Evolutionary conservation across 192 early-diverging fungal species (phyloP), one percentile per base, ranked within the genome.

Genomic region (Coemansia sp.): DNA sequence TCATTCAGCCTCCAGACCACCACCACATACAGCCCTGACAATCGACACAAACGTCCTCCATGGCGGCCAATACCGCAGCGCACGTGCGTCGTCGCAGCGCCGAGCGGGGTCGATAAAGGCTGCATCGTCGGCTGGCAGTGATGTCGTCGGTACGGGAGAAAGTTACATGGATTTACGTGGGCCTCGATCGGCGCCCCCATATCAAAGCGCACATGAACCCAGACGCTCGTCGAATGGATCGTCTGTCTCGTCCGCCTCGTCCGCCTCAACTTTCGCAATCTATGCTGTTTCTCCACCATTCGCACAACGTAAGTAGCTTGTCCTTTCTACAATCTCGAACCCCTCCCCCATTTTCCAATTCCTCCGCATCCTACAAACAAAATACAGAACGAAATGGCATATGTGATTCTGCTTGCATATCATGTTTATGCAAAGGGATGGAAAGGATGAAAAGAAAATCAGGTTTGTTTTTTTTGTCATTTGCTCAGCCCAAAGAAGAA

Each of bases 191-290:
- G 61, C 61, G 61, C 33, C 68, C 30, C 53, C 49, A 25, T 21
- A 29, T 46, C 64, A 42, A 57, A 21, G 53, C 40, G 26, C 53
- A 42, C 40, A 34, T 16, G 72, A 34, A 43, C 60, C 68, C 25
- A 71, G 70, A 42, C 67, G 75, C 59, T 52, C 61, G 39, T 77
- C 75, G 29, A 48, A 67, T 35, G 61, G 61, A 61, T 77, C 70
- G 55, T 63, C 75, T 20, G 28, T 61, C 21, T 71, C 75, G 33
- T 49, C 67, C 2, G n/a, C 61, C 21, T 71, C 75, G 33, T 49
- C 67, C 2, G n/a, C 61, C 13, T 61, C 58, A n/a, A 68, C 66
- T 3, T 33, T 57, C 26, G 21, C 6, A 7, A 25, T 23, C 21
- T 26, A 1, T 9, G 16, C 5, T 26, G 25, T 26, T 13, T 51